phyloP scores from a whole-genome alignment of 2,329 filamentous ascomycete genomes.

The Tolypocladium inflatum region DNA sequence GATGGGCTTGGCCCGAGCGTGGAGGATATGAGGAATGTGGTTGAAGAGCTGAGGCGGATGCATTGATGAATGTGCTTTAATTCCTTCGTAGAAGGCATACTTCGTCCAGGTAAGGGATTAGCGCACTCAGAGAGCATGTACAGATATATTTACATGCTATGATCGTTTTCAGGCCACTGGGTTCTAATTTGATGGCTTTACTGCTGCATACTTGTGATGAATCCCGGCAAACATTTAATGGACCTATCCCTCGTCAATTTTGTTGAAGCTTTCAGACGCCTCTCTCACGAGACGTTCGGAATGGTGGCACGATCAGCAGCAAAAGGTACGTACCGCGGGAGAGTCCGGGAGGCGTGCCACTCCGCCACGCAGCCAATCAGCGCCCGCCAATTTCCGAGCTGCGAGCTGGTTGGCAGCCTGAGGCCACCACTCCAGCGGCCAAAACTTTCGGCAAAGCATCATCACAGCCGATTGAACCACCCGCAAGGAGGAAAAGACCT shows the following conservation, averaged over 20 bases:
- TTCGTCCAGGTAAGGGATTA: neutral
- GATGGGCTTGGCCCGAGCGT: slow-evolving; percentile 50
- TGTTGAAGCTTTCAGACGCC: neutral
- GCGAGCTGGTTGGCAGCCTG: slow-evolving; percentile 25
- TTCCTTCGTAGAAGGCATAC: too few species aligned
- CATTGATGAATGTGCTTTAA: slow-evolving; percentile 31
- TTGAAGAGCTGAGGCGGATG: slow-evolving; percentile 54
- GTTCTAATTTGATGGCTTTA: neutral
- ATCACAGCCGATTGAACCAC: slow-evolving; percentile 19
- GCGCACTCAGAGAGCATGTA: slow-evolving; percentile 1
- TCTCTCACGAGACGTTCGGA: too few species aligned
- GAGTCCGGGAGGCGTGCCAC: slow-evolving; percentile 16
- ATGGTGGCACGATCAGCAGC: neutral
- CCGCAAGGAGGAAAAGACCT: slow-evolving; percentile 36
- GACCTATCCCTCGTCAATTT: neutral
- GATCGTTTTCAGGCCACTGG: neutral
- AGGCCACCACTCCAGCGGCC: slow-evolving; percentile 28
- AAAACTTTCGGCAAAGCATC: slow-evolving; percentile 34
- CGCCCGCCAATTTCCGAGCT: slow-evolving; percentile 36
- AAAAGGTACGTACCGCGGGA: slow-evolving; percentile 14
- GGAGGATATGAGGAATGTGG: slow-evolving; percentile 50
- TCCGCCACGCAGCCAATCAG: slow-evolving; percentile 31
- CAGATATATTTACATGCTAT: neutral
- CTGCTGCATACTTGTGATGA: neutral
- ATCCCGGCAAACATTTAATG: neutral